These are phyloP conservation scores for Penicillium robsamsonii DNA, from an alignment of 495 filamentous ascomycete species.

Conservation along the genomic window DNA sequence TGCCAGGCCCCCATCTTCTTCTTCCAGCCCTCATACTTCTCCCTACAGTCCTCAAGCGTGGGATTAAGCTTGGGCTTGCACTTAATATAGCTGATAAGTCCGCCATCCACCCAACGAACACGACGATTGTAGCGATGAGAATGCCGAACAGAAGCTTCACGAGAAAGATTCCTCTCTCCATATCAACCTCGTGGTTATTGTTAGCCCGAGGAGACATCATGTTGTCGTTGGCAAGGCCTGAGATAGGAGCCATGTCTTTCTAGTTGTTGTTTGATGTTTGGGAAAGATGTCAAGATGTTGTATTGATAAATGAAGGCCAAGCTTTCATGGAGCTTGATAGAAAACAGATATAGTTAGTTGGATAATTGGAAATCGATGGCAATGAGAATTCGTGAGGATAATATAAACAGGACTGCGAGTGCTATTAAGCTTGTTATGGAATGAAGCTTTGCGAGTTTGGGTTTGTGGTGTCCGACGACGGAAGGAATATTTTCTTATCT, in stretches of 20 bases:
- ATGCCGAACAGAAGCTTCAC: not conserved
- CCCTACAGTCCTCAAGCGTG: not conserved
- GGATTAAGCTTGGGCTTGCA: not conserved
- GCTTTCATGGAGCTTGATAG: conserved; percentile 1
- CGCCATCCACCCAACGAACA: not conserved
- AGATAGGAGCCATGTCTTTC: conserved; percentile 1
- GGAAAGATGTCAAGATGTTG: not conserved
- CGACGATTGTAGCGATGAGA: too few relatives aligned
- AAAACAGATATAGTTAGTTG: conserved; percentile 4
- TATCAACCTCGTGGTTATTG: not conserved
- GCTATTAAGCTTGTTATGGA: not conserved
- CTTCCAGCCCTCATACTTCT: conserved; percentile 1
- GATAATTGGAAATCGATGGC: not conserved
- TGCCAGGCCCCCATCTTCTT: not conserved
- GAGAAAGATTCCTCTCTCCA: not conserved
- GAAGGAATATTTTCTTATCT: not conserved
- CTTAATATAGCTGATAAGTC: not conserved
- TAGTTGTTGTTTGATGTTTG: not conserved
- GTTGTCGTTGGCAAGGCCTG: not conserved
- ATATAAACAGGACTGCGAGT: not conserved
- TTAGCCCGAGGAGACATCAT: not conserved
- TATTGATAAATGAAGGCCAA: not conserved
- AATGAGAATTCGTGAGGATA: not conserved
- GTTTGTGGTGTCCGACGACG: not conserved
- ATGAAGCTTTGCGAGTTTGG: not conserved